A percentile compares a stretch with the other conserved stretches of the same genome.
Evolutionary conservation across 1,284 basidiomycete genomes (phyloP).

Genomic region (Microbotryum scabiosae): DNA sequence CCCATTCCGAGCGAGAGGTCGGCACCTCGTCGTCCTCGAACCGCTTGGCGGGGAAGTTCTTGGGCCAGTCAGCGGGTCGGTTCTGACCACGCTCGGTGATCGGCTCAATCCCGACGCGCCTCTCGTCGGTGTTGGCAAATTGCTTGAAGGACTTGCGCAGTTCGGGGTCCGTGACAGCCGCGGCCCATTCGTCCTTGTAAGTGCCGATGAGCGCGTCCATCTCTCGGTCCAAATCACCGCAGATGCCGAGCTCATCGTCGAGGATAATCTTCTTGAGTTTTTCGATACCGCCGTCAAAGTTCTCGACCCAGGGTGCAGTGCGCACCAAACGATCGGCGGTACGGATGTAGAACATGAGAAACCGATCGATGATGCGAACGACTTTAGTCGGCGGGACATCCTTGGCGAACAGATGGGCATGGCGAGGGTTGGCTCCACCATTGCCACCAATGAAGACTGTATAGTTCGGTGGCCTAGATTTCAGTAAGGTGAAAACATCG

Average conservation of each 20-base stretch:
- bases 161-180: constrained; percentile 52
- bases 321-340: constrained; percentile 53
- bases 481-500: not conserved
- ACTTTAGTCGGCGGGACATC: constrained; percentile 58
- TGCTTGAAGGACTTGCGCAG: constrained; percentile 56
- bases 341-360: constrained; percentile 55
- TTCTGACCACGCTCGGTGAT: constrained; percentile 57
- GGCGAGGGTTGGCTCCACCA: constrained; percentile 59
- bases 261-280: constrained; percentile 58
- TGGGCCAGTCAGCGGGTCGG: constrained; percentile 63
- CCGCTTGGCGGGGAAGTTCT: constrained; percentile 40
- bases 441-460: constrained; percentile 64
- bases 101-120: constrained; percentile 48
- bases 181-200: constrained; percentile 63
- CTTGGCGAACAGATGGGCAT: constrained; percentile 49
- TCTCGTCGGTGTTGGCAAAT: constrained; percentile 59
- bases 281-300: constrained; percentile 61
- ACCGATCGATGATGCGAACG: constrained; percentile 59
- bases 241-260: constrained; percentile 68
- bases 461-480: constrained; percentile 13
- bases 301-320: constrained; percentile 68
- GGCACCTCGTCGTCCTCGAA: constrained; percentile 26
- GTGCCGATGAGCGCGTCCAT: constrained; percentile 61
- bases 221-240: constrained; percentile 58
- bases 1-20: constrained; percentile 51